Conservation (phyloP, 495 filamentous ascomycete genomes). For the Podospora sp. region DNA sequence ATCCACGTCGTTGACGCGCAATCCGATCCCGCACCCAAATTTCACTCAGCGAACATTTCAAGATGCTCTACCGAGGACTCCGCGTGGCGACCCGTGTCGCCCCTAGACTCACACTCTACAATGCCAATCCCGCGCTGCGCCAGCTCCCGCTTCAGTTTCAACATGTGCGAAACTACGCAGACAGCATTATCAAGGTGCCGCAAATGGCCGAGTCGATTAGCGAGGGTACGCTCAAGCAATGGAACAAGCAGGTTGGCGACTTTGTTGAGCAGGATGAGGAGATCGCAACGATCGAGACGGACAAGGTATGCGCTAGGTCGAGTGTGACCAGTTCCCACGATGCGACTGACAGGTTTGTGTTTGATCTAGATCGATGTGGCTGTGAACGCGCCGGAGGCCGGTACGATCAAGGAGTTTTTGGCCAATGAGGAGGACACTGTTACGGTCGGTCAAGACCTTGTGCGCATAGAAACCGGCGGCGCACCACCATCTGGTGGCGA, state of each 20-base stretch:
- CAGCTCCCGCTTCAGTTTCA: conserved; percentile 51
- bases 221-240: conserved; percentile 96
- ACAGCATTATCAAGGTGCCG: conserved; percentile 87
- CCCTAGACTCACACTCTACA: conserved; percentile 35
- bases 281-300: conserved; percentile 99
- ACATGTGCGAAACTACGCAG: conserved; percentile 64
- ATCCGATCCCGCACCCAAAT: conserved; percentile 1
- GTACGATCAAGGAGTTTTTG: conserved; percentile 88
- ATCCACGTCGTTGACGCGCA: neutral
- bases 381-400: conserved; percentile 91
- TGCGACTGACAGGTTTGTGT: conserved; percentile 14
- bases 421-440: conserved; percentile 96
- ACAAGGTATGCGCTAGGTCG: conserved; percentile 70
- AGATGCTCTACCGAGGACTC: conserved; percentile 54
- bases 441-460: conserved; percentile 87
- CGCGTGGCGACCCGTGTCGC: conserved; percentile 51
- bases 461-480: conserved; percentile 79
- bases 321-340: neutral
- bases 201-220: conserved; percentile 99
- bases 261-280: conserved; percentile 95
- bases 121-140: conserved; percentile 40
- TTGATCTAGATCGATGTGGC: conserved; percentile 81
- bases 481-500: conserved; percentile 56
- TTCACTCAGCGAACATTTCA: conserved; percentile 17
- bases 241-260: conserved; percentile 92